Base-by-base conservation (phyloP, 495 filamentous ascomycete species). In the Xeromyces bisporus region DNA sequence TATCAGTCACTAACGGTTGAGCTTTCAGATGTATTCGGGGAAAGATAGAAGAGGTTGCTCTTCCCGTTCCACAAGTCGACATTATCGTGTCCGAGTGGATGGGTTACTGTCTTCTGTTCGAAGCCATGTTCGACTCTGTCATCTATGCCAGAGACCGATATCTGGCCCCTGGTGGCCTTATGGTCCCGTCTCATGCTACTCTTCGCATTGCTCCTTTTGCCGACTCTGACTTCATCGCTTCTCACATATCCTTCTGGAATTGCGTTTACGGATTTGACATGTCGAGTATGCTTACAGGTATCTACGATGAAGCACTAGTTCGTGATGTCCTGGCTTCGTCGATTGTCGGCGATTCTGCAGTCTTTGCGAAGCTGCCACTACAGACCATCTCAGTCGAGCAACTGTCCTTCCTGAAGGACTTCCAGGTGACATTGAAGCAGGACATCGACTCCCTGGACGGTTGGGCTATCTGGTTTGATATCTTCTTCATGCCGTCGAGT, bases 11-110 rank as follows among this genome's bases (percentile, higher is more conserved):
- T 36, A 30, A 35, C 40, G 38, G 23, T 32, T 8, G 13, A 24
- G 5, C 12, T 31, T n/a, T 21, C 24, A 70, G 65, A 18, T 70
- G 64, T 24, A 63, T 87, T 34, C 81, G 78, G 43, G 86, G 86
- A 29, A 92, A 89, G 61, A 85, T 93, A 49, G 86, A 94, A 51
- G 87, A 93, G 47, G 75, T 93, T 20, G 43, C 61, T 14, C 73
- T 99, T 15, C 89, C 91, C 14, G 86, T 86, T 41, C 55, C 62
- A 31, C 73, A 92, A 47, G 91, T 99, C 42, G 89, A 99, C 54
- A 87, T 99, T 47, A 99, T 99, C 58, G 82, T 99, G 38, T 92
- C 82, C 18, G 89, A 99, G 60, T 99, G 89, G 89, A 99, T 99
- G 89, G 89, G 89, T 27, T 99, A 99, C 63, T 92, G 89, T 60